These are phyloP conservation scores for Hypoxylon intermedium DNA, from an alignment of 495 filamentous ascomycete species.

Conservation along the genomic window DNA sequence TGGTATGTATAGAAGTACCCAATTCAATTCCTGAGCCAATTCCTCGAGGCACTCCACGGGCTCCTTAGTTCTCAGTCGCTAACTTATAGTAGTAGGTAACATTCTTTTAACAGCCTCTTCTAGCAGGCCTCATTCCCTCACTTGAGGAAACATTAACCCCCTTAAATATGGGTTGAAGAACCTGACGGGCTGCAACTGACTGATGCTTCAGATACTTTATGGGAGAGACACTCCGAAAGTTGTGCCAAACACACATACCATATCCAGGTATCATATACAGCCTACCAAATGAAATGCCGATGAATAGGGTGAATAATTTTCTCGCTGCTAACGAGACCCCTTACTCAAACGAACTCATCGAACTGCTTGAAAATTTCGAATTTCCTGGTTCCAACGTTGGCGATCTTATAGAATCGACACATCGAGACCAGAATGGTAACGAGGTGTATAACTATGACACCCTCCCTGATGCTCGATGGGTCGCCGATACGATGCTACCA, in stretches of 20 bases:
- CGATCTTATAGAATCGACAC: neutral
- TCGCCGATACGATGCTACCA: neutral
- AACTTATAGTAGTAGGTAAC: neutral
- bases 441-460: neutral
- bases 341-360: conserved; percentile 14
- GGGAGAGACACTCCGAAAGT: neutral
- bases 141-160: neutral
- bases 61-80: no score
- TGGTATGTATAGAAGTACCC: conserved; percentile 10
- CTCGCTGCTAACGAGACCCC: conserved; percentile 2
- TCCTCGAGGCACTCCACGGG: neutral
- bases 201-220: conserved; percentile 2
- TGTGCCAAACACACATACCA: neutral
- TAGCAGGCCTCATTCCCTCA: neutral
- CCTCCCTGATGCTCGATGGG: neutral
- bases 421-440: neutral
- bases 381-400: neutral
- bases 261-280: neutral
- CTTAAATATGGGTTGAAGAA: neutral
- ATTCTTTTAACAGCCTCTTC: neutral
- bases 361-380: neutral
- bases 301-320: neutral
- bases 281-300: neutral
- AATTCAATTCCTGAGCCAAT: neutral
- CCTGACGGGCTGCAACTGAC: neutral